Conservation (phyloP, 2,329 filamentous ascomycete genomes). For the Pseudogymnoascus sp. region DNA sequence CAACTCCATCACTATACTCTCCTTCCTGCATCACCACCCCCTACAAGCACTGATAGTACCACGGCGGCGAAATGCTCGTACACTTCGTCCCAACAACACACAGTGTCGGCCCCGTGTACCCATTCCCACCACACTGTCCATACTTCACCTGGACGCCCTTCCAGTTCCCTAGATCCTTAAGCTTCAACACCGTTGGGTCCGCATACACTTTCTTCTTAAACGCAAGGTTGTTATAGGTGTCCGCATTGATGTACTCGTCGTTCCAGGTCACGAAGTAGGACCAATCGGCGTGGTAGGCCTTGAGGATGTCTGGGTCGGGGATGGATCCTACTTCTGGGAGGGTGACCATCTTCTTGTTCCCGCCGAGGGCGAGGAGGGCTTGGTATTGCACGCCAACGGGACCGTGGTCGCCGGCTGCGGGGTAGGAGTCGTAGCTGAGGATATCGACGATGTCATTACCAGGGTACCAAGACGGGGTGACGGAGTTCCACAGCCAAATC, state of each 20-base stretch:
- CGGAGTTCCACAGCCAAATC: conserved; percentile 47
- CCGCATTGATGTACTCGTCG: conserved; percentile 39
- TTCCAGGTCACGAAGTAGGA: conserved; percentile 43
- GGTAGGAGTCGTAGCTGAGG: conserved; percentile 41
- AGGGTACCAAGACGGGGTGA: conserved; percentile 42
- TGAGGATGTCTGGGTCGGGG: conserved; percentile 30
- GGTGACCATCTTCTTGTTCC: conserved; percentile 43
- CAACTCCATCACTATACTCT: not conserved
- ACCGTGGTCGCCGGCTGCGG: conserved; percentile 27
- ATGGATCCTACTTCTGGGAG: conserved; percentile 43
- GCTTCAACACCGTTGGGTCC: conserved; percentile 24
- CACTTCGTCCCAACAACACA: conserved; percentile 2
- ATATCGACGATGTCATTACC: conserved; percentile 42
- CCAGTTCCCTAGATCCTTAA: conserved; percentile 26
- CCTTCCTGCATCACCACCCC: not conserved
- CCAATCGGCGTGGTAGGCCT: conserved; percentile 43
- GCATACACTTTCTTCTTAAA: conserved; percentile 35
- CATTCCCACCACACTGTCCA: not conserved
- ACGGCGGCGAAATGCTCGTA: not conserved
- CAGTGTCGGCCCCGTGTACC: not conserved
- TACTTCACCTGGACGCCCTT: conserved; percentile 17
- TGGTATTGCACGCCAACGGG: conserved; percentile 42
- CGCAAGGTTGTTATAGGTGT: conserved; percentile 37
- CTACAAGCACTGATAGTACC: not conserved
- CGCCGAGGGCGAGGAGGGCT: conserved; percentile 36